Base-by-base conservation (phyloP, 352 stramenopile genomes). In the Thraustotheca clavata region DNA sequence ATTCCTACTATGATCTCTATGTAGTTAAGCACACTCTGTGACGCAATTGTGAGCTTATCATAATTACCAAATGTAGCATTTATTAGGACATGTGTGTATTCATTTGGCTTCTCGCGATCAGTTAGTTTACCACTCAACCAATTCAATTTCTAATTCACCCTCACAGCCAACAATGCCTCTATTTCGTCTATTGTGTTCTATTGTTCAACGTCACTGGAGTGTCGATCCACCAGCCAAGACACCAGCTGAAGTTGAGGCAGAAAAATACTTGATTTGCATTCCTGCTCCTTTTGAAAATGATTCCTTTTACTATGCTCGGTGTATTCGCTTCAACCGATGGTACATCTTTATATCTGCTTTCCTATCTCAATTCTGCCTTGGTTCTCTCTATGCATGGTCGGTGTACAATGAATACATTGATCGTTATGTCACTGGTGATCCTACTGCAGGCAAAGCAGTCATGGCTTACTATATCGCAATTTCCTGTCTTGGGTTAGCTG, bases 301-400 rank as follows among this genome's bases (percentile, higher is more conserved):
- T 43, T 43, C 38, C 38, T 43, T n/a, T 18, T n/a, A n/a, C 16
- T 43, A 16, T 18, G n/a, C n/a, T n/a, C n/a, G n/a, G 38, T 43
- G 16, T 16, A 14, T 85, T 40, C 67, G 47, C 14, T 83, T 86
- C 57, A 80, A 73, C 36, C 76, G 78, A 36, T 88, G 79, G 79
- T 83, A 84, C 69, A 71, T 88, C 20, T 86, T 88, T 54, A 67
- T 71, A 33, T 76, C 77, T 26, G 68, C 71, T 29, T 87, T 87
- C 62, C 31, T 80, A 27, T 68, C 79, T 57, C 77, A 86, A 48
- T 86, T 86, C 62, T 86, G 74, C 69, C 79, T 83, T 34, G 79
- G 79, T 48, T 82, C 74, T 48, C 74, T 88, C 57, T 88, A 88
- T 73, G 71, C 77, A 26, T 88, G 79, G 79, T 87, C 76, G 22